Evolutionary conservation across 2,329 filamentous ascomycete species (phyloP).

Genomic region (Penicillium corylophilum): DNA sequence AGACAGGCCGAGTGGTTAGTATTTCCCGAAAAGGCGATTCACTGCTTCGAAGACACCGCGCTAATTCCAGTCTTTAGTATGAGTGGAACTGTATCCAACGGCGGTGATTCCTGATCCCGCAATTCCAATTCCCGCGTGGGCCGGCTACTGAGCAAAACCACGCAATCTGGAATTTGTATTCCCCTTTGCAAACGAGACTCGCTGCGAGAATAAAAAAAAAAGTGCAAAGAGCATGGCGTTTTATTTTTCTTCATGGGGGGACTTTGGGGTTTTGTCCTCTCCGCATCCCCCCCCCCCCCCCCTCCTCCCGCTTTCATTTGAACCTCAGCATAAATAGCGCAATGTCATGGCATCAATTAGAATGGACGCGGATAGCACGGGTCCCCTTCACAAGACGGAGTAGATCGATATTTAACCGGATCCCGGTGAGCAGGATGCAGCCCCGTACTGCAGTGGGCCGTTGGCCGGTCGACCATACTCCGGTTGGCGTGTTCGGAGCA

Average conservation of each 20-base stretch:
- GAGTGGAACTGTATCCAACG: slow-evolving; percentile 59
- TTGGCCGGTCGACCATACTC: slow-evolving; percentile 29
- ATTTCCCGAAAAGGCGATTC: neutral
- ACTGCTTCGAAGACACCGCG: neutral
- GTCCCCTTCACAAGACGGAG: neutral
- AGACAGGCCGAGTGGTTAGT: slow-evolving; percentile 84
- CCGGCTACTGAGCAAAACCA: slow-evolving; percentile 8
- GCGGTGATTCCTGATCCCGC: slow-evolving; percentile 29
- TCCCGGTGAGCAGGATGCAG: slow-evolving; percentile 22
- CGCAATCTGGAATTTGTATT: neutral
- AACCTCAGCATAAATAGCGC: neutral
- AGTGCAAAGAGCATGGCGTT: neutral
- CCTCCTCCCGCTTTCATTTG: neutral
- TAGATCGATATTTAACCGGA: slow-evolving; percentile 25
- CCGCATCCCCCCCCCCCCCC: neutral
- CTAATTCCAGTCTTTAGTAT: slow-evolving; percentile 43
- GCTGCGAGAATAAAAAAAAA: slow-evolving; percentile 1
- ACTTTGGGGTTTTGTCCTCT: neutral
- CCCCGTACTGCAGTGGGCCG: slow-evolving; percentile 24
- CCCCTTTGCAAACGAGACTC: neutral
- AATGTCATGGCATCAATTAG: neutral
- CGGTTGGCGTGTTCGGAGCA: slow-evolving; percentile 32
- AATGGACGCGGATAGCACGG: neutral
- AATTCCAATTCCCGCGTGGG: neutral
- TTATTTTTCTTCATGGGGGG: neutral